Evolutionary conservation across 148 eudicot genomes (phyloP).

Genomic region (Pharnaceum exiguum): DNA sequence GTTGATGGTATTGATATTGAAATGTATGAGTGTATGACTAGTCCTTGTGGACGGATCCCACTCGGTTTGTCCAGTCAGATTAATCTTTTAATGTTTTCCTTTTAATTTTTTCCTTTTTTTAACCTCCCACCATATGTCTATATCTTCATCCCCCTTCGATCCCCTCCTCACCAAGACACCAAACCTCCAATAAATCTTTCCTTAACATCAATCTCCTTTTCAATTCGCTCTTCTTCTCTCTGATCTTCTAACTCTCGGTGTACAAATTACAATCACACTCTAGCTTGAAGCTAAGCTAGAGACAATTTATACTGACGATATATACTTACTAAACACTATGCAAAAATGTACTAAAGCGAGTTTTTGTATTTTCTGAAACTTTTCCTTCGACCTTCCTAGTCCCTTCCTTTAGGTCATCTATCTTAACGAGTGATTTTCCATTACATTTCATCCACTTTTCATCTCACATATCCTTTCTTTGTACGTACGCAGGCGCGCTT

Average conservation of each 20-base stretch:
- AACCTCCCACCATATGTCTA: not conserved
- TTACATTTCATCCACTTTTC: not conserved
- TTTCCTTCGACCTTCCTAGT: slow-evolving; percentile 5
- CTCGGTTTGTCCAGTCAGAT: slow-evolving; percentile 1
- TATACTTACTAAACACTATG: too few species aligned
- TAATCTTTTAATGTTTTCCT: not conserved
- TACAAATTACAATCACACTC: not conserved
- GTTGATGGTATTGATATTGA: not conserved
- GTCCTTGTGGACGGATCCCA: not conserved
- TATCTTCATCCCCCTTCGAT: too few species aligned
- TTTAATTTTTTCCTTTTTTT: not conserved
- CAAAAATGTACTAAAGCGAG: too few species aligned
- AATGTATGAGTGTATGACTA: not conserved
- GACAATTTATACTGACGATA: too few species aligned
- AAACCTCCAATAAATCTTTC: not conserved
- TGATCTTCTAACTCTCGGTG: not conserved
- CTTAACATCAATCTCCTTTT: too few species aligned
- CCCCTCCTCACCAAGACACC: not conserved
- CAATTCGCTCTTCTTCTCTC: not conserved
- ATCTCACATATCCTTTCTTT: not conserved
- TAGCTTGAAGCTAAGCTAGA: too few species aligned
- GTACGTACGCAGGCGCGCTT: too few species aligned
- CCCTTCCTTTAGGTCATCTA: too few species aligned
- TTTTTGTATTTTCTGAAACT: slow-evolving; percentile 14
- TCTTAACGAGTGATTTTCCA: not conserved